Conservation (phyloP, 768 basidiomycete genomes). For the Tulasnella sp. region DNA sequence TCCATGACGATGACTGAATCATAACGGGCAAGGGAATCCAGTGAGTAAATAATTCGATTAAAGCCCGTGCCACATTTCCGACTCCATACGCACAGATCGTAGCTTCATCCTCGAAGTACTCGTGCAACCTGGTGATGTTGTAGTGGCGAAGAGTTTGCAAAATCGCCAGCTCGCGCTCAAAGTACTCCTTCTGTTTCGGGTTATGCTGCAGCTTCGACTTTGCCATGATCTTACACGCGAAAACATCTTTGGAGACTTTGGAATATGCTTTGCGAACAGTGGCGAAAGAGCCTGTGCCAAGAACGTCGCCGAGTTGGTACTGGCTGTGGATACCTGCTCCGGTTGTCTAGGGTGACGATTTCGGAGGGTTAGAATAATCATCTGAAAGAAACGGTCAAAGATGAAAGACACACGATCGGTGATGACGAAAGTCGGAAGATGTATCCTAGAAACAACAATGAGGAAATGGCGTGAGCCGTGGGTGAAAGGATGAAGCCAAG, state of each 20-base stretch:
- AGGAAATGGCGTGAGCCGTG: no score
- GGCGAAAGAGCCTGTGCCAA: slow-evolving; percentile 88
- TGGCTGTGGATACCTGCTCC: slow-evolving; percentile 30
- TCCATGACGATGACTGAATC: slow-evolving; percentile 53
- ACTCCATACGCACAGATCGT: neutral
- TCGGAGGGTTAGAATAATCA: slow-evolving; percentile 19
- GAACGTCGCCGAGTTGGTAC: slow-evolving; percentile 32
- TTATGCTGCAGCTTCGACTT: slow-evolving; percentile 20
- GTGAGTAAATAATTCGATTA: neutral
- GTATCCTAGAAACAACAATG: no score
- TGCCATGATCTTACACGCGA: slow-evolving; percentile 78
- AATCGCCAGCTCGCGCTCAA: slow-evolving; percentile 32
- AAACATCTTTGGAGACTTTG: slow-evolving; percentile 56
- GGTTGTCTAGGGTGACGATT: slow-evolving; percentile 10
- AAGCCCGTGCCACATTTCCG: neutral
- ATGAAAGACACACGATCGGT: slow-evolving; percentile 27
- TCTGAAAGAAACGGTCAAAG: slow-evolving; percentile 11
- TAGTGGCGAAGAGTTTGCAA: slow-evolving; percentile 29
- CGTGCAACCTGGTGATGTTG: slow-evolving; percentile 21
- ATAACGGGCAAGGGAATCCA: slow-evolving; percentile 17
- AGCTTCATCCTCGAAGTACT: slow-evolving; percentile 21
- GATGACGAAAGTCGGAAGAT: slow-evolving; percentile 49
- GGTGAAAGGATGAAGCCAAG: slow-evolving; percentile 27
- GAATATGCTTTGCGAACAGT: slow-evolving; percentile 76
- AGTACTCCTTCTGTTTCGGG: slow-evolving; percentile 25